Percentiles rank a stretch among this genome's conserved stretches.
Evolutionary conservation across 139 green algal species (phyloP).

Genomic region (Pseudopediastrum boryanum): DNA sequence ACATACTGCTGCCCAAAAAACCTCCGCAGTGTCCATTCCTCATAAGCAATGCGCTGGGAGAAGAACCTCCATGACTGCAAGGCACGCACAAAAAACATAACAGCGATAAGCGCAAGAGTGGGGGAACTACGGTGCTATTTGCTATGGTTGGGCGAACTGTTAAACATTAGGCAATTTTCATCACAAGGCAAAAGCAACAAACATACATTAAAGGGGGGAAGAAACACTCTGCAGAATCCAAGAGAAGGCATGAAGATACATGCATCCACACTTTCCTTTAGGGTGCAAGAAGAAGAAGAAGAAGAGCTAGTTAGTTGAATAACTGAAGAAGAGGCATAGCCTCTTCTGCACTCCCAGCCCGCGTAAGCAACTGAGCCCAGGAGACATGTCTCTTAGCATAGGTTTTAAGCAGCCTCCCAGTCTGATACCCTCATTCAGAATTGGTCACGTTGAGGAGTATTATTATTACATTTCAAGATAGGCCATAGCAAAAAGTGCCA

Average conservation of each 20-base stretch:
- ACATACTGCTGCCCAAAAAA: conserved; percentile 72
- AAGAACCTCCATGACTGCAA: conserved; percentile 75
- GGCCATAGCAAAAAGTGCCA: too few relatives aligned
- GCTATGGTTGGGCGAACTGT: neutral
- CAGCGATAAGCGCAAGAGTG: neutral
- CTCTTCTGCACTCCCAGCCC: too few relatives aligned
- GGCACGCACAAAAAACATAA: neutral
- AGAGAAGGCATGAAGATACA: neutral
- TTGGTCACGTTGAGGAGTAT: too few relatives aligned
- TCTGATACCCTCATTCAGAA: too few relatives aligned
- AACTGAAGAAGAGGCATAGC: too few relatives aligned
- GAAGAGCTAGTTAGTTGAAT: too few relatives aligned
- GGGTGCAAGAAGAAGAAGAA: too few relatives aligned
- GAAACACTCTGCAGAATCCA: neutral
- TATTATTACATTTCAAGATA: too few relatives aligned
- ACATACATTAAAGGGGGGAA: neutral
- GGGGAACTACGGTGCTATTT: neutral
- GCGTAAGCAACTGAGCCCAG: too few relatives aligned
- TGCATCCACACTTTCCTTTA: neutral
- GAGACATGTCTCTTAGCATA: too few relatives aligned
- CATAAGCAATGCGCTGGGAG: conserved; percentile 49
- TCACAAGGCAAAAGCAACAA: neutral
- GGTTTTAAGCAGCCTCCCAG: too few relatives aligned
- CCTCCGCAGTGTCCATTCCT: conserved; percentile 61
- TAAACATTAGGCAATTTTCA: neutral